Evolutionary conservation across 768 basidiomycete species (phyloP).

Genomic region (Sutorius australiensis): DNA sequence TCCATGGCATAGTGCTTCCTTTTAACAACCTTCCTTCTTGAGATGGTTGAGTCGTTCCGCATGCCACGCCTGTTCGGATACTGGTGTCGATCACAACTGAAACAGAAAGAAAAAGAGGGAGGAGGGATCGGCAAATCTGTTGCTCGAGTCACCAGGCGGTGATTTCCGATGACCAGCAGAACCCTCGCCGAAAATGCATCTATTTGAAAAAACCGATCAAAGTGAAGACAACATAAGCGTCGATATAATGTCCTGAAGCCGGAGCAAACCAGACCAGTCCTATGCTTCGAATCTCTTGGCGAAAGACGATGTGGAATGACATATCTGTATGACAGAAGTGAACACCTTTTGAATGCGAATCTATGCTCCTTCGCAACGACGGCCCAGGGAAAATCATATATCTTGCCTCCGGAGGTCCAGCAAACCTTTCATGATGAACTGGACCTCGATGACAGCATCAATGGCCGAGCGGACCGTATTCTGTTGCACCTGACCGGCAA

Average conservation of each 20-base stretch:
- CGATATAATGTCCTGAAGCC: neutral
- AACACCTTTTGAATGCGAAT: neutral
- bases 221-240: neutral
- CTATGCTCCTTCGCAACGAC: neutral
- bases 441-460: slow-evolving; percentile 76
- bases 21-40: too few species aligned
- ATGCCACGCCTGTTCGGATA: too few species aligned
- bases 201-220: neutral
- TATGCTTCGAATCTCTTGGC: neutral
- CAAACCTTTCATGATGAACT: slow-evolving; percentile 79
- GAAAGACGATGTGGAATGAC: neutral
- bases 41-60: too few species aligned
- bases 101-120: too few species aligned
- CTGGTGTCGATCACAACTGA: too few species aligned
- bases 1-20: too few species aligned
- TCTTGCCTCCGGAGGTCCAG: slow-evolving; percentile 76
- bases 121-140: too few species aligned
- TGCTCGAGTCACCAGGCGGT: neutral
- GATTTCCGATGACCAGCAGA: neutral
- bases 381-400: slow-evolving; percentile 34
- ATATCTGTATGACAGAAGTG: neutral
- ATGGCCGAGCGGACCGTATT: slow-evolving; percentile 67
- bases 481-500: slow-evolving; percentile 44
- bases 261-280: neutral
- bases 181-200: neutral